Percentiles rank a stretch among this genome's conserved stretches.
Evolutionary conservation across 164 flowering plant genomes (phyloP).

Genomic region (Saururus chinensis): DNA sequence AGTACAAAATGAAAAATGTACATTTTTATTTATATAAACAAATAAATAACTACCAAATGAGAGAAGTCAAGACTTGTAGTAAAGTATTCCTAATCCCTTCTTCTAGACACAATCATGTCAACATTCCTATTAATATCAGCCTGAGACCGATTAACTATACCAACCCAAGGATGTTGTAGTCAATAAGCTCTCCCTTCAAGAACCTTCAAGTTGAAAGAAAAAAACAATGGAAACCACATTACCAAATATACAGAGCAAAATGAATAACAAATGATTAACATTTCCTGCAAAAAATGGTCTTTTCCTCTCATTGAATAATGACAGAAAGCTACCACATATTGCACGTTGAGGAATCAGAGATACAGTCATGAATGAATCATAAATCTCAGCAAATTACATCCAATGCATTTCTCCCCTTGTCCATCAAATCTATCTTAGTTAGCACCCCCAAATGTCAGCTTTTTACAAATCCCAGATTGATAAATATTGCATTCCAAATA

Average conservation of each 20-base stretch:
- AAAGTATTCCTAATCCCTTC: slow-evolving; percentile 70
- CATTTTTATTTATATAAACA: too few species aligned
- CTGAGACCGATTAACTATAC: slow-evolving; percentile 90
- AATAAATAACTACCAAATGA: slow-evolving; percentile 61
- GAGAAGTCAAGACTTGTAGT: slow-evolving; percentile 52
- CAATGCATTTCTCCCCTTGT: slow-evolving; percentile 64
- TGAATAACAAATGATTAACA: too few species aligned
- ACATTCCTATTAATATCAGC: slow-evolving; percentile 79
- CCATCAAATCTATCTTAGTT: slow-evolving; percentile 71
- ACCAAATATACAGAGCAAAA: neutral
- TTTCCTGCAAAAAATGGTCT: too few species aligned
- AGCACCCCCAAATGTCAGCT: slow-evolving; percentile 66
- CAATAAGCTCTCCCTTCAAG: slow-evolving; percentile 68
- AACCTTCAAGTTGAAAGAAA: slow-evolving; percentile 29
- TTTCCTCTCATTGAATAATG: too few species aligned
- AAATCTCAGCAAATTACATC: slow-evolving; percentile 32
- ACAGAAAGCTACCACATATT: too few species aligned
- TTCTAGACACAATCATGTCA: slow-evolving; percentile 86
- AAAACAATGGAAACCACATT: neutral
- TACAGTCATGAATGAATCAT: neutral
- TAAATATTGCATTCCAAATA: too few species aligned
- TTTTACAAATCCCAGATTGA: too few species aligned
- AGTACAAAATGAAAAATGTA: too few species aligned
- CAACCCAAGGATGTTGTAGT: slow-evolving; percentile 81
- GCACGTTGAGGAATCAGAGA: too few species aligned